These are phyloP conservation scores for Saposhnikovia divaricata DNA, from an alignment of 129 eudicot species.

Conservation along the genomic window DNA sequence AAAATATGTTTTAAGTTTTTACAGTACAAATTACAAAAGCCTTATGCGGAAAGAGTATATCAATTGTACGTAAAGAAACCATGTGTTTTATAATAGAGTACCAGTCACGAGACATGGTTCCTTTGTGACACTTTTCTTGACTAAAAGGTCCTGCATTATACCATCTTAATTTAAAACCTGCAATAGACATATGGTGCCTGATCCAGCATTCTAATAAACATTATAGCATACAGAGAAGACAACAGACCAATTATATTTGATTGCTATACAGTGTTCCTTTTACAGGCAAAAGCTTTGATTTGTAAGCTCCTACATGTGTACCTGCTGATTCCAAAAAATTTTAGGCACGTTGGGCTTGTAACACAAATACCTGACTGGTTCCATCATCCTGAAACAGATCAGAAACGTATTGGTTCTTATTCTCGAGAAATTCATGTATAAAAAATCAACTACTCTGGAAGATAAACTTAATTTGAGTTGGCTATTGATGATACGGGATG, in stretches of 20 bases:
- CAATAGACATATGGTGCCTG: not conserved
- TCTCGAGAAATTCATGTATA: not conserved
- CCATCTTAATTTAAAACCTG: not conserved
- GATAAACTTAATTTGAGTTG: too few species aligned
- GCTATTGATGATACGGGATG: too few species aligned
- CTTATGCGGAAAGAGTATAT: too few species aligned
- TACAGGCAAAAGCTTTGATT: not conserved
- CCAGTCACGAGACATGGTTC: not conserved
- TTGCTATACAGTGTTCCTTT: not conserved
- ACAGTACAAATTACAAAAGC: too few species aligned
- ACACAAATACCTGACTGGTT: not conserved
- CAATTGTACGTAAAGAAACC: too few species aligned
- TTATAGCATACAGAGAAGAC: not conserved
- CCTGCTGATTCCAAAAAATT: not conserved
- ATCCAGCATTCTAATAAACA: not conserved
- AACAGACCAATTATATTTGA: not conserved
- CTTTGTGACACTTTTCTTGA: not conserved
- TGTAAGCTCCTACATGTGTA: not conserved
- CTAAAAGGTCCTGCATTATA: not conserved
- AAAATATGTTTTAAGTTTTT: too few species aligned
- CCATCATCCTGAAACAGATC: not conserved
- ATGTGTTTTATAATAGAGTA: too few species aligned
- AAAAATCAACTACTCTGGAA: not conserved
- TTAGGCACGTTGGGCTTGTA: not conserved
- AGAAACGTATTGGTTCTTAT: not conserved